These are phyloP conservation scores for Cercospora sp. DNA, from an alignment of 2,329 filamentous ascomycete genomes.

Conservation along the genomic window DNA sequence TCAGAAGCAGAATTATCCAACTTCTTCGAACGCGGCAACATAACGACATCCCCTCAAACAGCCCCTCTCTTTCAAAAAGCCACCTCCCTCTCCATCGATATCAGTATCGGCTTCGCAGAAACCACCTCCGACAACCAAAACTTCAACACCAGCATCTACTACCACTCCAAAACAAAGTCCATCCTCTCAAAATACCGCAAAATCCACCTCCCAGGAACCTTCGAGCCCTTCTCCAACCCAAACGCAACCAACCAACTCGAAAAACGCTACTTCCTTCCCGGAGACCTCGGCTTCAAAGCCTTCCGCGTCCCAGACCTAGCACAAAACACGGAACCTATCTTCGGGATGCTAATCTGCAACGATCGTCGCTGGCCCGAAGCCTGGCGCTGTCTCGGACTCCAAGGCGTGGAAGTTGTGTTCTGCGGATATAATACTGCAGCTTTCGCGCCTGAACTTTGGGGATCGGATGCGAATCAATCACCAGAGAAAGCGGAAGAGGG, in stretches of 20 bases:
- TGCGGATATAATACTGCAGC: slow-evolving; percentile 56
- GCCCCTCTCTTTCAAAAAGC: slow-evolving; percentile 53
- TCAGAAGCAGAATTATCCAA: slow-evolving; percentile 47
- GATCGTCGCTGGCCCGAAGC: slow-evolving; percentile 56
- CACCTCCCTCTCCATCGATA: slow-evolving; percentile 49
- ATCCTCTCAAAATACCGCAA: slow-evolving; percentile 56
- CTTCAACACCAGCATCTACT: slow-evolving; percentile 55
- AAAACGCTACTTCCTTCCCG: slow-evolving; percentile 55
- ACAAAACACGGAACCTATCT: slow-evolving; percentile 46
- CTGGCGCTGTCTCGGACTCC: slow-evolving; percentile 53
- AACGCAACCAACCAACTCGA: slow-evolving; percentile 55
- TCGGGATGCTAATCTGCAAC: slow-evolving; percentile 58
- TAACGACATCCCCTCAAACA: slow-evolving; percentile 44
- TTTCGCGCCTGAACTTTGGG: slow-evolving; percentile 50
- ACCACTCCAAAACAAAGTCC: slow-evolving; percentile 45
- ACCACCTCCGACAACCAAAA: slow-evolving; percentile 44
- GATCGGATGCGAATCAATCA: slow-evolving; percentile 43
- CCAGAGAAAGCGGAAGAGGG: slow-evolving; percentile 47
- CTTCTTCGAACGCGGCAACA: slow-evolving; percentile 53
- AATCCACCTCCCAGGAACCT: slow-evolving; percentile 54
- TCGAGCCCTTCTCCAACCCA: slow-evolving; percentile 50
- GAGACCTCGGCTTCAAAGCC: slow-evolving; percentile 54
- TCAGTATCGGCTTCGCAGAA: slow-evolving; percentile 56
- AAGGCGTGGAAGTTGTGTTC: slow-evolving; percentile 50
- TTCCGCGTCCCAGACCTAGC: slow-evolving; percentile 52